phyloP scores from a whole-genome alignment of 306 rosid genomes.

The Quercus engelmannii region DNA sequence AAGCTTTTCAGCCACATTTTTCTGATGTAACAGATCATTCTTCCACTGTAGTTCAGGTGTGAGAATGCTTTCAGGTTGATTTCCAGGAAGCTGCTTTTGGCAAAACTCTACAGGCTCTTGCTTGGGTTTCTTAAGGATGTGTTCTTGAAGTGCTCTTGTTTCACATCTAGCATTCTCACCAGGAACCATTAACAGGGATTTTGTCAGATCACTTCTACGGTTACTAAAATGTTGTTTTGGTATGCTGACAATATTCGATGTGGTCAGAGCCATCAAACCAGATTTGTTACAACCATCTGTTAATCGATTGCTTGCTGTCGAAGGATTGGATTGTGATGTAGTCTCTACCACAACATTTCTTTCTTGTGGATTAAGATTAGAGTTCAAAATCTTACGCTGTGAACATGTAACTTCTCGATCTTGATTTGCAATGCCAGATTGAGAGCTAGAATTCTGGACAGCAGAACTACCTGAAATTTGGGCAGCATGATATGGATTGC shows the following conservation, averaged over 20 bases:
- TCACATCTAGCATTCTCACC: constrained; percentile 1
- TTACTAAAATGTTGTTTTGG: not conserved
- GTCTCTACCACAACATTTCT: not conserved
- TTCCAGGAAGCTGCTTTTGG: constrained; percentile 15
- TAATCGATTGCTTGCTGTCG: not conserved
- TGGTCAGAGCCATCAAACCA: not conserved
- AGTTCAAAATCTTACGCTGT: constrained; percentile 1
- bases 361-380: constrained; percentile 2
- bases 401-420: not conserved
- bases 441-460: constrained; percentile 17
- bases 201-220: not conserved
- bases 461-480: not conserved
- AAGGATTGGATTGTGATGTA: not conserved
- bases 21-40: constrained; percentile 2
- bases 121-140: constrained; percentile 24
- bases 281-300: constrained; percentile 1
- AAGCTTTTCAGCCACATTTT: constrained; percentile 9
- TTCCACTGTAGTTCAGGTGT: constrained; percentile 17
- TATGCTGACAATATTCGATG: not conserved
- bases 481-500: not conserved
- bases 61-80: constrained; percentile 7
- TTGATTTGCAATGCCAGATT: constrained; percentile 4
- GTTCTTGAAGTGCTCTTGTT: constrained; percentile 6
- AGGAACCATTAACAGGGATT: not conserved
- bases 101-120: constrained; percentile 21